Evolutionary conservation across 148 eudicot species (phyloP), one percentile per base, ranked within the genome.

Genomic region (Vaccinium myrtillus): DNA sequence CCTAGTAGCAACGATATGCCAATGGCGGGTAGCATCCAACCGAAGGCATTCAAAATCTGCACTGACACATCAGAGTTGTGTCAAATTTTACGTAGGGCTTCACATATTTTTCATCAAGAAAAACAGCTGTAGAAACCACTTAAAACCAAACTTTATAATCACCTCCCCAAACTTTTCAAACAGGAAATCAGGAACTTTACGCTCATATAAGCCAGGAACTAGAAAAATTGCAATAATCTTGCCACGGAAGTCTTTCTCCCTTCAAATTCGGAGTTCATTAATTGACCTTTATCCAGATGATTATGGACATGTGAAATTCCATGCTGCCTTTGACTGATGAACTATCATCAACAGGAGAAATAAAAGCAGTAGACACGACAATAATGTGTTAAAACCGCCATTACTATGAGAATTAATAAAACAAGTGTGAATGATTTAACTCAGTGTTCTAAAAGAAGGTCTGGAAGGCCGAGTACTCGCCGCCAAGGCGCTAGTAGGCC

Each of bases 1-100:
- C 92, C 97, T 23, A 91, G 56, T 27, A 95, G 53, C 80, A 88
- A 11, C 61, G 95, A 95, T 79, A 94, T 83, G 83, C 85, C 51
- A 55, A 95, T 65, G 27, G 92, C 93, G 2, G 98, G 98, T 86
- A 95, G 53, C 90, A 95, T 89, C 98, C 98, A 95, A 46, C 94
- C 98, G 75, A 95, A 90, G 88, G 92, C 84, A 83, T 84, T 82
- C 56, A 91, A 56, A 79, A 88, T 85, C 97, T 95, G 93, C 91
- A 88, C 81, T 77, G n/a, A n/a, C 51, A 48, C 63, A 61, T 70
- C 46, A n/a, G 63, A 56, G 70, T 11, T 0, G 14, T 36, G 19
- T 74, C 16, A 51, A 32, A 39, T 50, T 30, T 27, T 25, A 25
- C 27, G 11, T 2, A 18, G 56, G 25, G 30, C 54, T 16, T 16